Evolutionary conservation across 225 moss, liverwort and hornwort species (phyloP).

Genomic region (Polytrichum commune): DNA sequence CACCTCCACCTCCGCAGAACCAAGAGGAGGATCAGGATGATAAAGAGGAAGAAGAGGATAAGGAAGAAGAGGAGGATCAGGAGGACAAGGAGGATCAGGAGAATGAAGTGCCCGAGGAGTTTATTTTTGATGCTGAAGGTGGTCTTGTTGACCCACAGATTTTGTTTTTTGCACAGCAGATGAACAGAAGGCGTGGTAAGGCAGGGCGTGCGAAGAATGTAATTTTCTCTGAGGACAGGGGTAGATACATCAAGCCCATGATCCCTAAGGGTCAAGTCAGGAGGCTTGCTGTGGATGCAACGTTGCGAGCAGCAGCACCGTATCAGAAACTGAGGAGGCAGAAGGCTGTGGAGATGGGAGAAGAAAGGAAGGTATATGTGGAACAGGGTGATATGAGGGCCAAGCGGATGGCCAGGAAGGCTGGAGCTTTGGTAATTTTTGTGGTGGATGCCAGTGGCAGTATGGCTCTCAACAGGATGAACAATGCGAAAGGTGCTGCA

Average conservation of each 20-base stretch:
- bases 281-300: slow-evolving; percentile 95
- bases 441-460: slow-evolving; percentile 99
- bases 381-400: slow-evolving; percentile 93
- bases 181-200: slow-evolving; percentile 75
- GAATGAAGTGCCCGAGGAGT: slow-evolving; percentile 89
- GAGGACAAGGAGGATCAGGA: slow-evolving; percentile 82
- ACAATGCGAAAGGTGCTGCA: slow-evolving; percentile 97
- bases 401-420: slow-evolving; percentile 95
- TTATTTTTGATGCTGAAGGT: slow-evolving; percentile 93
- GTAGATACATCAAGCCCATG: slow-evolving; percentile 97
- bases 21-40: slow-evolving; percentile 68
- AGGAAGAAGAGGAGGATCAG: slow-evolving; percentile 84
- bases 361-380: slow-evolving; percentile 74
- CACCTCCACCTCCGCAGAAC: slow-evolving; percentile 76
- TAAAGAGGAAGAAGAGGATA: slow-evolving; percentile 57
- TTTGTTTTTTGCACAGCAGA: slow-evolving; percentile 96
- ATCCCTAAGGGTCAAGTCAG: slow-evolving; percentile 93
- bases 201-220: slow-evolving; percentile 98
- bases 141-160: slow-evolving; percentile 87
- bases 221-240: slow-evolving; percentile 92
- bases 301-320: slow-evolving; percentile 89
- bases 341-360: slow-evolving; percentile 61
- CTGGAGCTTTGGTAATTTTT: slow-evolving; percentile 96
- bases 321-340: slow-evolving; percentile 75
- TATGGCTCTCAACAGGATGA: slow-evolving; percentile 99